phyloP scores from a whole-genome alignment of 495 filamentous ascomycete genomes.

The Hypoxylon cercidicola region DNA sequence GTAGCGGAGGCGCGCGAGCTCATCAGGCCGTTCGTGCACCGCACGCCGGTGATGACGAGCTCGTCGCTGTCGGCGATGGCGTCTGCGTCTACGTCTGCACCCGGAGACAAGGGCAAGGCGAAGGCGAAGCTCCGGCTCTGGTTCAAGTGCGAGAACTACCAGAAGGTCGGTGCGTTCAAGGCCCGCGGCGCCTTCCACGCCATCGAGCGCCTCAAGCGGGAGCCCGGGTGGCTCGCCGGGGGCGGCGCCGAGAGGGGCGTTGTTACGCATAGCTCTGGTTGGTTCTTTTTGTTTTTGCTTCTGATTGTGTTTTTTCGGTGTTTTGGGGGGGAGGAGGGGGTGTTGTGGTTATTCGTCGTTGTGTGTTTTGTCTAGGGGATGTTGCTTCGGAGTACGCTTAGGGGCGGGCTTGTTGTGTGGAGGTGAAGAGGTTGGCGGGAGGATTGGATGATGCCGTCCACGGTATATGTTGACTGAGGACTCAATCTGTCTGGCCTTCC shows the following conservation, averaged over 20 bases:
- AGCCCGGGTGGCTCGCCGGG: conserved; percentile 67
- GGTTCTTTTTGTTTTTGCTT: conserved; percentile 27
- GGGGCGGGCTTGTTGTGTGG: not conserved
- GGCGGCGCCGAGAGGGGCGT: conserved; percentile 71
- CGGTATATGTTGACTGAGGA: too few species aligned
- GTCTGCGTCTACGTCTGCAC: conserved; percentile 77
- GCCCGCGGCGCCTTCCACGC: conserved; percentile 91
- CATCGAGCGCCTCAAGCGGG: conserved; percentile 72
- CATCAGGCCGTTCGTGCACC: conserved; percentile 81
- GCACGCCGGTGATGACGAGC: conserved; percentile 83
- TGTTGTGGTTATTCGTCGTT: not conserved
- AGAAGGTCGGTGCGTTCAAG: conserved; percentile 94
- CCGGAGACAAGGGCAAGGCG: conserved; percentile 63
- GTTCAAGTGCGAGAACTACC: conserved; percentile 97
- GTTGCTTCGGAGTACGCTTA: not conserved
- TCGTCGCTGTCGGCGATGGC: conserved; percentile 76
- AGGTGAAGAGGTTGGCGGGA: not conserved
- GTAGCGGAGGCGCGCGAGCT: conserved; percentile 75
- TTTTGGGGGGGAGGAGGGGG: not conserved
- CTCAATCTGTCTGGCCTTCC: too few species aligned
- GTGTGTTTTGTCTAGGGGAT: not conserved
- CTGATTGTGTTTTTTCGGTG: conserved; percentile 12
- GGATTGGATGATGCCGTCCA: not conserved
- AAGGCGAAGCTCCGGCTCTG: conserved; percentile 77
- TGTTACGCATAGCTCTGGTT: conserved; percentile 91